Conservation (phyloP, 2,329 filamentous ascomycete species). For the Neonectria faginata region DNA sequence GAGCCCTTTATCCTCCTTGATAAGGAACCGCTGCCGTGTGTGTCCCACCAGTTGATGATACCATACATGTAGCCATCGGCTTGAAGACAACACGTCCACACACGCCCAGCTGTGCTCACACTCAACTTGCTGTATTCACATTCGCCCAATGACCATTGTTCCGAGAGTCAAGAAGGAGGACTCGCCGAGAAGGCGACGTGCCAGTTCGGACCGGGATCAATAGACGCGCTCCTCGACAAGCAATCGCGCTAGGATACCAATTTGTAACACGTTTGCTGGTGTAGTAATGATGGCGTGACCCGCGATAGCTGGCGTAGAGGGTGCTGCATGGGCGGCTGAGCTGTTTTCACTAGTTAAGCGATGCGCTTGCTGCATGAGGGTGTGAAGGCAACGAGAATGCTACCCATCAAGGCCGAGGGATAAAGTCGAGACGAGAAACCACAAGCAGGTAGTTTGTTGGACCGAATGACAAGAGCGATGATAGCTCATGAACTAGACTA, state of each 20-base stretch:
- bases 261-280: slow-evolving; percentile 12
- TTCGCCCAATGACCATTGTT: not conserved
- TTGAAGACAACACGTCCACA: slow-evolving; percentile 2
- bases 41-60: not conserved
- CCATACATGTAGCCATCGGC: slow-evolving; percentile 4
- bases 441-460: slow-evolving; percentile 13
- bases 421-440: not conserved
- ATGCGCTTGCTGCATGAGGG: slow-evolving; percentile 15
- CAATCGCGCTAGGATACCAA: slow-evolving; percentile 11
- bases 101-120: not conserved
- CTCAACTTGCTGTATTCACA: not conserved
- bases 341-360: slow-evolving; percentile 4
- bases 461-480: slow-evolving; percentile 4
- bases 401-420: slow-evolving; percentile 16
- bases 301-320: not conserved
- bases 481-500: slow-evolving; percentile 20
- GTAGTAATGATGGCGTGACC: not conserved
- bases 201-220: not conserved
- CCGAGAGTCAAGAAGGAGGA: slow-evolving; percentile 4
- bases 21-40: not conserved
- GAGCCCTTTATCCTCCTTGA: not conserved
- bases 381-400: slow-evolving; percentile 11
- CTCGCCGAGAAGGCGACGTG: slow-evolving; percentile 14
- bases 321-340: slow-evolving; percentile 13
- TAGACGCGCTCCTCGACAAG: slow-evolving; percentile 9